Percentiles rank a stretch among this genome's conserved stretches.
Evolutionary conservation across 2,329 filamentous ascomycete genomes (phyloP).

Genomic region (Arthrobotrys sinensis): DNA sequence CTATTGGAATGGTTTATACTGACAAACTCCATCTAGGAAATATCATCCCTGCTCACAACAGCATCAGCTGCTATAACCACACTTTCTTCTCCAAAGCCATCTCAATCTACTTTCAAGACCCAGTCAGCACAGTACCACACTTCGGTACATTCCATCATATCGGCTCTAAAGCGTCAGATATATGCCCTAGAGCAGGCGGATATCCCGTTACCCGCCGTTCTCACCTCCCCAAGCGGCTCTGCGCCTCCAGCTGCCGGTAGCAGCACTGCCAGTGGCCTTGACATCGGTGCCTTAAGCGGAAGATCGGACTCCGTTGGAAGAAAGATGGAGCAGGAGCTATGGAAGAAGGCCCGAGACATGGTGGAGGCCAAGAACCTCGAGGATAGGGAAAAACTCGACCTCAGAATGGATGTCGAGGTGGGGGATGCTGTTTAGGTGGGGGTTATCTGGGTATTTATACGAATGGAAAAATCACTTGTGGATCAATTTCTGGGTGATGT

Average conservation of each 20-base stretch:
- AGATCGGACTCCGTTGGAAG: slow-evolving; percentile 52
- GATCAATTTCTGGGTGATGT: not conserved
- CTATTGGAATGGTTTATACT: not conserved
- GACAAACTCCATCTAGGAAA: slow-evolving; percentile 37
- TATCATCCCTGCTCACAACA: slow-evolving; percentile 50
- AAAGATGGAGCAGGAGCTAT: slow-evolving; percentile 54
- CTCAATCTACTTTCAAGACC: slow-evolving; percentile 44
- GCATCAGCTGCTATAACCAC: slow-evolving; percentile 62
- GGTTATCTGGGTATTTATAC: not conserved
- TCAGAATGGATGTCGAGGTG: slow-evolving; percentile 51
- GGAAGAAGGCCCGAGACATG: slow-evolving; percentile 54
- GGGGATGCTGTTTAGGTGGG: slow-evolving; percentile 15
- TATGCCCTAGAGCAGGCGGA: slow-evolving; percentile 58
- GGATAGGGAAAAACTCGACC: slow-evolving; percentile 48
- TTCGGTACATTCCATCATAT: slow-evolving; percentile 49
- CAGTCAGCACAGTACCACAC: slow-evolving; percentile 53
- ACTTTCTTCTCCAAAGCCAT: slow-evolving; percentile 39
- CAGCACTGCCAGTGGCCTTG: slow-evolving; percentile 21
- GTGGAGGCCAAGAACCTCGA: slow-evolving; percentile 31
- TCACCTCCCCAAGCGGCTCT: slow-evolving; percentile 40
- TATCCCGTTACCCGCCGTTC: slow-evolving; percentile 49
- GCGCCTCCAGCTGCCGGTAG: slow-evolving; percentile 12
- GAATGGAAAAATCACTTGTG: not conserved
- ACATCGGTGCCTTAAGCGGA: slow-evolving; percentile 54
- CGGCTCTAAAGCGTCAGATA: slow-evolving; percentile 46